Percentiles rank a stretch among this genome's conserved stretches.
Conservation (phyloP, 306 rosid genomes). For the Medicago truncatula region MtrunA17r5.0-ANR NC_053046.1:29528001-29528500, state of each 20-base stretch:
- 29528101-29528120: slow-evolving; percentile 84
- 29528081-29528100: slow-evolving; percentile 91
- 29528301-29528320: slow-evolving; percentile 89
- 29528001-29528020: slow-evolving; percentile 34
- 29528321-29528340: slow-evolving; percentile 97
- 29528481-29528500: slow-evolving; percentile 41
- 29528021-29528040: slow-evolving; percentile 76
- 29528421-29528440: slow-evolving; percentile 74
- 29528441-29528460: slow-evolving; percentile 67
- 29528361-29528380: slow-evolving; percentile 70
- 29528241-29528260: slow-evolving; percentile 87
- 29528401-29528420: slow-evolving; percentile 79
- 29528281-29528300: slow-evolving; percentile 82
- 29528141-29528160: slow-evolving; percentile 77
- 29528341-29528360: slow-evolving; percentile 73
- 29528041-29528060: slow-evolving; percentile 70
- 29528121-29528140: slow-evolving; percentile 78
- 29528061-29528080: slow-evolving; percentile 73
- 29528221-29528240: slow-evolving; percentile 59
- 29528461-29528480: slow-evolving; percentile 49
- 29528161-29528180: slow-evolving; percentile 83
- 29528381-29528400: slow-evolving; percentile 67
- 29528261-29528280: slow-evolving; percentile 86
- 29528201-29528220: slow-evolving; percentile 74
- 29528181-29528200: slow-evolving; percentile 96